Evolutionary conservation across 2,329 filamentous ascomycete species (phyloP).

Genomic region (Colletotrichum sidae): DNA sequence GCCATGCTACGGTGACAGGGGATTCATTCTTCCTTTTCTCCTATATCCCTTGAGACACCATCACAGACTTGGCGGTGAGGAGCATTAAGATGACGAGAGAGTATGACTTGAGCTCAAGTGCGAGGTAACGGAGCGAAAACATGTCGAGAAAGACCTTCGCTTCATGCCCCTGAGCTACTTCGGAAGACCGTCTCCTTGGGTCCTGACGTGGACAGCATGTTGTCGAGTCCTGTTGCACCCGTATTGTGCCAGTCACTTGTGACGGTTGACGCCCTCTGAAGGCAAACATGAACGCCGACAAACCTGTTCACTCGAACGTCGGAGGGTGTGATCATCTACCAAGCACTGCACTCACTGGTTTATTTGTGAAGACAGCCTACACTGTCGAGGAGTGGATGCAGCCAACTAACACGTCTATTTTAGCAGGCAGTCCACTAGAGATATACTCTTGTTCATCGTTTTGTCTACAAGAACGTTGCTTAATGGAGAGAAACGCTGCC

Average conservation of each 20-base stretch:
- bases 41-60: conserved; percentile 35
- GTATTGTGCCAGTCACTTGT: conserved; percentile 15
- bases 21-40: conserved; percentile 27
- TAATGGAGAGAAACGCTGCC: not conserved
- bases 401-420: too few relatives aligned
- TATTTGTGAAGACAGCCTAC: too few relatives aligned
- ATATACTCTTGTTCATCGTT: not conserved
- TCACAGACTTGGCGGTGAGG: not conserved
- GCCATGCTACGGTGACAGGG: conserved; percentile 4
- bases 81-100: not conserved
- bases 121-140: not conserved
- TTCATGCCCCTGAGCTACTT: not conserved
- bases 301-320: not conserved
- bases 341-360: too few relatives aligned
- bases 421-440: not conserved
- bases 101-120: not conserved
- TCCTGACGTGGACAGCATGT: conserved; percentile 23
- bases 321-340: not conserved
- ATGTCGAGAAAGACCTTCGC: not conserved
- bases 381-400: too few relatives aligned
- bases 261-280: not conserved
- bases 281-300: conserved; percentile 6
- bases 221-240: conserved; percentile 34
- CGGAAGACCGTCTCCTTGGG: conserved; percentile 8
- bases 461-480: too few relatives aligned